Evolutionary conservation across 164 flowering plant genomes (phyloP), one percentile per base, ranked within the genome.

Genomic region (Cinnamomum micranthum): DNA sequence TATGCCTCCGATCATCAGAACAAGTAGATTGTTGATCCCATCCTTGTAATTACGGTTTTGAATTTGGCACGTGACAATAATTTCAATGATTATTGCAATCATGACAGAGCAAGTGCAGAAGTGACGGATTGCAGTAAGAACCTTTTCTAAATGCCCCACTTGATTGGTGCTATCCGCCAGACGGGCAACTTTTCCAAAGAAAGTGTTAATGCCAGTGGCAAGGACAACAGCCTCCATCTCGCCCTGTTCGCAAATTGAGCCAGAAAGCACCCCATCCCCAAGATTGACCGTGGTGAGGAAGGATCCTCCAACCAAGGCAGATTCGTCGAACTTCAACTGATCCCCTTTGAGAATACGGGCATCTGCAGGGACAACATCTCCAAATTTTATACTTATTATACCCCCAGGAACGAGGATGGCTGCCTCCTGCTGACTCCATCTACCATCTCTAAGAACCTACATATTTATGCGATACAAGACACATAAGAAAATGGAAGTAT

Each of bases 261-360:
- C 94, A 69, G 94, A 90, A 71, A 86, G 89, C 0, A 90, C 90
- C 80, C 87, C 94, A 65, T 89, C 92, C 0, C 86, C 84, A 15
- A 92, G 94, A 73, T 88, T 84, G 84, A 86, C 87, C 2, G 92
- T 90, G 52, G 86, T 90, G 14, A 92, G 94, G 58, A 90, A 88
- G 58, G 92, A 90, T 74, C 89, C 94, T 75, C 94, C 94, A 4
- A 91, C 87, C 31, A 90, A 84, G 35, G 94, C 90, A 81, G 94
- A 90, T 75, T 90, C 92, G 76, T 90, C 94, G 72, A 90, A 78
- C 78, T 89, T 90, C 47, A 89, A 77, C 35, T 92, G 90, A 82
- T 89, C 94, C 71, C 94, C 94, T 83, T 90, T 92, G 22, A 90
- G 91, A 64, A 90, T 90, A 71, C 92, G 92, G 11, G 94, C 94